phyloP scores from a whole-genome alignment of 2,329 filamentous ascomycete genomes.

The Ophiostoma novo-ulmi region DNA sequence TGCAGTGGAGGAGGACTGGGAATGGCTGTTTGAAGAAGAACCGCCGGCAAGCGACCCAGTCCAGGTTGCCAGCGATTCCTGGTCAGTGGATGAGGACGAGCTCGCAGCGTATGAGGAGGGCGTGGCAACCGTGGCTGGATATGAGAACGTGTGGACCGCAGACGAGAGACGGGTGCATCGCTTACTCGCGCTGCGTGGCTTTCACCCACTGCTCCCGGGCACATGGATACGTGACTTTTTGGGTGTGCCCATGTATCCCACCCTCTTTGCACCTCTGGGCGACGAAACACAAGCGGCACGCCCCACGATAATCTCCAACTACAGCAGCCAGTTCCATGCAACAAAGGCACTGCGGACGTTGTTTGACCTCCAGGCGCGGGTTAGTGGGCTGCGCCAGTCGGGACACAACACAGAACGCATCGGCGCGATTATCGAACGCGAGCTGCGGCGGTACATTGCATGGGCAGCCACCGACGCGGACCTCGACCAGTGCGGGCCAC shows the following conservation, averaged over 20 bases:
- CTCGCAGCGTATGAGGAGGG: constrained; percentile 27
- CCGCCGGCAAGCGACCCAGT: background rate
- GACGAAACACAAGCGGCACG: constrained; percentile 21
- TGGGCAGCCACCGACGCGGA: constrained; percentile 35
- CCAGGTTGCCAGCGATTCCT: constrained; percentile 23
- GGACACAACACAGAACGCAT: constrained; percentile 31
- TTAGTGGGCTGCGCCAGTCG: constrained; percentile 34
- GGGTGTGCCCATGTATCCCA: constrained; percentile 34
- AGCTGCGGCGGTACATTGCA: constrained; percentile 33
- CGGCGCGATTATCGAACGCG: constrained; percentile 31
- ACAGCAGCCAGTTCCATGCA: constrained; percentile 32
- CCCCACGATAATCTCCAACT: constrained; percentile 31
- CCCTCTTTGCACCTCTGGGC: constrained; percentile 32
- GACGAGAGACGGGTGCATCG: constrained; percentile 35
- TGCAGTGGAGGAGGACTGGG: constrained; percentile 22
- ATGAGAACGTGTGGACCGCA: constrained; percentile 31
- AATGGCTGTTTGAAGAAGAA: constrained; percentile 23
- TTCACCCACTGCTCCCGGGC: constrained; percentile 35
- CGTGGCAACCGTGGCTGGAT: constrained; percentile 24
- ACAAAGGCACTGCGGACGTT: constrained; percentile 35
- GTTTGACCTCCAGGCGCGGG: constrained; percentile 34
- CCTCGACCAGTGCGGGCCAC: constrained; percentile 27
- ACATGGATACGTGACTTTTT: constrained; percentile 34
- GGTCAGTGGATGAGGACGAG: constrained; percentile 27
- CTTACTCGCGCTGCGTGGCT: constrained; percentile 35